Conservation (phyloP, 495 filamentous ascomycete species). For the Penicillium turbatum region DNA sequence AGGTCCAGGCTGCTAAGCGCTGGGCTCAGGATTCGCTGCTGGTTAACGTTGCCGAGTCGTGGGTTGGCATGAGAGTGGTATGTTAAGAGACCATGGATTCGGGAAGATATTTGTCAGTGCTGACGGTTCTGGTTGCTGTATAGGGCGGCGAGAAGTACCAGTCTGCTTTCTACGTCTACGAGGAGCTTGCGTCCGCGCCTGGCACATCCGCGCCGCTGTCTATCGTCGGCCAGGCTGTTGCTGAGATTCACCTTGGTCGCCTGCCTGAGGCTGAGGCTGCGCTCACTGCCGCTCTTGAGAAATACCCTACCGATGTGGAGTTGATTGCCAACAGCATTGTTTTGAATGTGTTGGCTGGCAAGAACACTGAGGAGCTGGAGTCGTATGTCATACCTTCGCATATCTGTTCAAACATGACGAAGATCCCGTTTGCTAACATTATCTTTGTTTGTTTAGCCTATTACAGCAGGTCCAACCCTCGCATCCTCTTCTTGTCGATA, state of each 20-base stretch:
- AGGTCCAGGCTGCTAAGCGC: conserved; percentile 80
- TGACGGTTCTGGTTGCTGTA: conserved; percentile 2
- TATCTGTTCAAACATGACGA: not conserved
- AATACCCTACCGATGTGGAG: conserved; percentile 65
- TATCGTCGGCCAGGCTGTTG: conserved; percentile 82
- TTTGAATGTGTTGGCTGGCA: conserved; percentile 68
- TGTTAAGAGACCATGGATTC: conserved; percentile 25
- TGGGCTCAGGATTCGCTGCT: conserved; percentile 95
- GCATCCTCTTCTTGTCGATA: conserved; percentile 63
- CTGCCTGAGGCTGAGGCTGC: conserved; percentile 86
- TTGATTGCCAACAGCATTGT: conserved; percentile 79
- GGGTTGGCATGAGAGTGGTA: conserved; percentile 87
- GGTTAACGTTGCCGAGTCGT: conserved; percentile 91
- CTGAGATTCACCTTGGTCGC: conserved; percentile 86
- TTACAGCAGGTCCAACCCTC: conserved; percentile 54
- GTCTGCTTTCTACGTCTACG: conserved; percentile 95
- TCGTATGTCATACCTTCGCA: conserved; percentile 43
- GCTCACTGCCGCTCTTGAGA: conserved; percentile 70
- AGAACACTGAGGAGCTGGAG: conserved; percentile 56
- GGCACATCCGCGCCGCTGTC: conserved; percentile 57
- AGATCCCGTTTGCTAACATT: conserved; percentile 13
- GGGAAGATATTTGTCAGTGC: not conserved
- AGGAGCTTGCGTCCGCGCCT: conserved; percentile 87
- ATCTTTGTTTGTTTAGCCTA: conserved; percentile 39
- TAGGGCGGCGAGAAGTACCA: conserved; percentile 96